Evolutionary conservation across 495 filamentous ascomycete genomes (phyloP).

Genomic region (Penicillium samsonianum): DNA sequence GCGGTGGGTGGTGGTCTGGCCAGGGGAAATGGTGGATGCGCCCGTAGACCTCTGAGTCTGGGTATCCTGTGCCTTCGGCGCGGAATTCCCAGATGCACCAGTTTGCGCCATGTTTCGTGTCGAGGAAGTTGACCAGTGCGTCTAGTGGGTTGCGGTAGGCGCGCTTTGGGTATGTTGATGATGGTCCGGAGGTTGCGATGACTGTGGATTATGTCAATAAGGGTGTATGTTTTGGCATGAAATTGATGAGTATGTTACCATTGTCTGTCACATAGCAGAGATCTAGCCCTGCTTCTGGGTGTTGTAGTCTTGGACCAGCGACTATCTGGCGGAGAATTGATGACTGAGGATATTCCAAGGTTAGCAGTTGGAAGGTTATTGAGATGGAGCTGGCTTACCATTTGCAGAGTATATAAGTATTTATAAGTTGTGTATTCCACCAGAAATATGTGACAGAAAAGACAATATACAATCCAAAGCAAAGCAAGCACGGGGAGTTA

Average conservation of each 20-base stretch:
- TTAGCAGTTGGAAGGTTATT: not conserved
- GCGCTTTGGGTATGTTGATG: constrained; percentile 80
- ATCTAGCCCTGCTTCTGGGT: constrained; percentile 85
- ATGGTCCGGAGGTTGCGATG: constrained; percentile 80
- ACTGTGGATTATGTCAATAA: constrained; percentile 39
- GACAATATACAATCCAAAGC: not conserved
- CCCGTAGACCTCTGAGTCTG: constrained; percentile 81
- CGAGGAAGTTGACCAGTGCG: constrained; percentile 79
- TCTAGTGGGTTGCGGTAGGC: constrained; percentile 93
- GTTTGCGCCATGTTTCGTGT: constrained; percentile 73
- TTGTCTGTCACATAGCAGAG: constrained; percentile 92
- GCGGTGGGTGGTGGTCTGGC: constrained; percentile 96
- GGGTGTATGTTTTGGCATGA: not conserved
- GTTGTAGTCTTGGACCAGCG: constrained; percentile 76
- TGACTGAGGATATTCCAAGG: constrained; percentile 41
- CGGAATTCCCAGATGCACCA: constrained; percentile 99
- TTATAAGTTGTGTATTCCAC: not conserved
- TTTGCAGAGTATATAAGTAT: not conserved
- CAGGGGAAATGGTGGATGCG: constrained; percentile 89
- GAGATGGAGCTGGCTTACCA: not conserved
- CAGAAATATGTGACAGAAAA: not conserved
- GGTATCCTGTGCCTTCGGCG: constrained; percentile 94
- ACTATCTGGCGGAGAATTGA: constrained; percentile 72
- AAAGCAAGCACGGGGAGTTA: not conserved
- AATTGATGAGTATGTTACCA: constrained; percentile 40